A percentile compares a stretch with the other conserved stretches of the same genome.
Conservation (phyloP, 1,284 basidiomycete species). For the Ustilago cynodontis region DNA sequence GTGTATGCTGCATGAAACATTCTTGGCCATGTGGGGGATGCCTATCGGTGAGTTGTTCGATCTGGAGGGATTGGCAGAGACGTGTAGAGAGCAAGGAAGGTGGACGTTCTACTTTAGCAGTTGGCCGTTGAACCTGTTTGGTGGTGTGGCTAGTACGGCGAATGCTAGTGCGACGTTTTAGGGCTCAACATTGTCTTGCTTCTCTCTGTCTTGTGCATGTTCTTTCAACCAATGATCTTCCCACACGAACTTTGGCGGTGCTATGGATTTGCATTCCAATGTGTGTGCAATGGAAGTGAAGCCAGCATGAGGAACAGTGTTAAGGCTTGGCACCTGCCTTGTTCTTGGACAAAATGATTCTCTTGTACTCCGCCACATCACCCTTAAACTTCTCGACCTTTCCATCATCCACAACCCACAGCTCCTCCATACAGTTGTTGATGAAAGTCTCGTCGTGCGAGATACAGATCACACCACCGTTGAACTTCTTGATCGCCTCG, state of each 20-base stretch:
- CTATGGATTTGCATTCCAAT: neutral
- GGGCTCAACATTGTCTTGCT: neutral
- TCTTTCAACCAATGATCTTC: neutral
- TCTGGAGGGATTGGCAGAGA: constrained; percentile 68
- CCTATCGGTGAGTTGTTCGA: constrained; percentile 72
- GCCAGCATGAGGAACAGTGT: neutral
- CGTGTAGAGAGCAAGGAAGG: constrained; percentile 63
- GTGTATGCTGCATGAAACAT: constrained; percentile 55
- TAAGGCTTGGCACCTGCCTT: constrained; percentile 31
- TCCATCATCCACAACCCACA: constrained; percentile 83
- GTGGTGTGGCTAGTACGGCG: constrained; percentile 71
- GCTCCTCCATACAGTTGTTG: constrained; percentile 59
- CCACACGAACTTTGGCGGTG: neutral
- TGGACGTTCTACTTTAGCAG: constrained; percentile 72
- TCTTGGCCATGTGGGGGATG: constrained; percentile 62
- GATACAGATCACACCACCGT: constrained; percentile 80
- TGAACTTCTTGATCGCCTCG: constrained; percentile 86
- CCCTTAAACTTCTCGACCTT: constrained; percentile 87
- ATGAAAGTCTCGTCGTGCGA: constrained; percentile 68
- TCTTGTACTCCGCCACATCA: constrained; percentile 93
- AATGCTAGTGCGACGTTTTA: constrained; percentile 69
- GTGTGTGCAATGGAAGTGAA: neutral
- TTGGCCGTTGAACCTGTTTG: constrained; percentile 70
- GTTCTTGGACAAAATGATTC: constrained; percentile 70
- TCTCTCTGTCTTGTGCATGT: neutral